Conservation (phyloP, 306 rosid genomes). For the Lithocarpus polystachyus region DNA sequence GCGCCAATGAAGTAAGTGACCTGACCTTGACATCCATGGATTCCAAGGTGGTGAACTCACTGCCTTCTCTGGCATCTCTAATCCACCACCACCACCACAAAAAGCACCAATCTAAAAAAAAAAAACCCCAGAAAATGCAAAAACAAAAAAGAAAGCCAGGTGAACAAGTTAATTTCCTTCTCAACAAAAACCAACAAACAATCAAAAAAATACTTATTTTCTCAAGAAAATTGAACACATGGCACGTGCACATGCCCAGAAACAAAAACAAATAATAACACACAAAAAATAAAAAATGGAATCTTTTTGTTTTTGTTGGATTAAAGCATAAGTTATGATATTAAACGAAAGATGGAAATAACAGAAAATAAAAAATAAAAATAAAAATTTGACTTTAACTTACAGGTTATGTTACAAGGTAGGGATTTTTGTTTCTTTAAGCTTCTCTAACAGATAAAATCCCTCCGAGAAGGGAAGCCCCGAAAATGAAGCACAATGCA, state of each 20-base stretch:
- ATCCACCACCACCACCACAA: conserved; percentile 9
- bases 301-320: not conserved
- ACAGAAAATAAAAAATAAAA: not conserved
- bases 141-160: not conserved
- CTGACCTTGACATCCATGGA: conserved; percentile 33
- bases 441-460: not conserved
- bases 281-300: not conserved
- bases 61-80: conserved; percentile 67
- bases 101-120: conserved; percentile 13
- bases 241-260: conserved; percentile 17
- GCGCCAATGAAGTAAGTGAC: conserved; percentile 59
- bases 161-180: not conserved
- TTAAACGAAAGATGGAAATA: not conserved
- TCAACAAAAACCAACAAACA: conserved; percentile 9
- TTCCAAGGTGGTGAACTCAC: conserved; percentile 30
- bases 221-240: conserved; percentile 17
- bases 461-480: not conserved
- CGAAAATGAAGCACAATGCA: not conserved
- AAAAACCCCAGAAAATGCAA: conserved; percentile 14
- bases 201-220: not conserved
- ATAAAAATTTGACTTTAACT: not conserved
- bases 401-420: conserved; percentile 11
- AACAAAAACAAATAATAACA: not conserved
- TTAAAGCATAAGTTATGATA: not conserved
- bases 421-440: not conserved